Evolutionary conservation across 345 rosid genomes (phyloP).

Genomic region (Pistacia vera): DNA sequence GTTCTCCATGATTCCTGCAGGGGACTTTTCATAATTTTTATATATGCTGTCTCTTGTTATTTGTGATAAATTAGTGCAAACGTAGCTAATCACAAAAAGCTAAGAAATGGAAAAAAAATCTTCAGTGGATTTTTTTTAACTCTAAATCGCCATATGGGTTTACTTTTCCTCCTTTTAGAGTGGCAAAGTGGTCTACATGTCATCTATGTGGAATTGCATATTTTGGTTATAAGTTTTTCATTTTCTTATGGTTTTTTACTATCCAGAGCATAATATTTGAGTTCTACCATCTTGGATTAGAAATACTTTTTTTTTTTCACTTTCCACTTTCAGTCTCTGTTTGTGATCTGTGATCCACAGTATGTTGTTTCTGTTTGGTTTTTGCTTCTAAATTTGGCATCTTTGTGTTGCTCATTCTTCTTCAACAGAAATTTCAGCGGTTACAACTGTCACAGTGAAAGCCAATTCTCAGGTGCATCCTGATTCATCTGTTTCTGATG

Average conservation of each 20-base stretch:
- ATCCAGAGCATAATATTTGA: background rate
- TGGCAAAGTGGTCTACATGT: too few species aligned
- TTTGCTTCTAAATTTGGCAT: constrained; percentile 3
- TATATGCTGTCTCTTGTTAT: background rate
- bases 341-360: background rate
- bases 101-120: background rate
- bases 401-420: constrained; percentile 14
- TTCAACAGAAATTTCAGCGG: constrained; percentile 38
- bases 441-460: constrained; percentile 30
- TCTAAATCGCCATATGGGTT: background rate
- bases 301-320: background rate
- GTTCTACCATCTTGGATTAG: background rate
- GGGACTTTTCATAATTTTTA: background rate
- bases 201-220: background rate
- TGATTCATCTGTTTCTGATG: constrained; percentile 38
- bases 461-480: constrained; percentile 35
- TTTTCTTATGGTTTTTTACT: background rate
- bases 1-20: too few species aligned
- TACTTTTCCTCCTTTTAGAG: background rate
- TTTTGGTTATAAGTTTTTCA: background rate
- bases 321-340: background rate
- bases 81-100: background rate
- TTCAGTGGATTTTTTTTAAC: background rate
- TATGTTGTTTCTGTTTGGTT: background rate
- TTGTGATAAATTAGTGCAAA: background rate